A percentile compares a stretch with the other conserved stretches of the same genome.
phyloP scores from a whole-genome alignment of 805 yeast genomes.

The Clavispora santaluciae region DNA sequence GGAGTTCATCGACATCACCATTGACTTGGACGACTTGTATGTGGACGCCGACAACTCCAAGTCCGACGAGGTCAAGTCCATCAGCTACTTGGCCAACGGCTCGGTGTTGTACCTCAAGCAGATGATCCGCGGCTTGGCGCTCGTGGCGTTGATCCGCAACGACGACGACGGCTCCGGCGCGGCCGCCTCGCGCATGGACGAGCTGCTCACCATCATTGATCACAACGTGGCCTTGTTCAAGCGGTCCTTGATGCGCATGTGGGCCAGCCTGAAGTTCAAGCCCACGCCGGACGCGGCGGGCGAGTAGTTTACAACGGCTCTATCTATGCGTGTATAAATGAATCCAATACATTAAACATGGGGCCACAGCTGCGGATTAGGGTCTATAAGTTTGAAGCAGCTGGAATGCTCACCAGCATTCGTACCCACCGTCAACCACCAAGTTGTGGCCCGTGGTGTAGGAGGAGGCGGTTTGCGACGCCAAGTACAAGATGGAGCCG shows the following conservation, averaged over 20 bases:
- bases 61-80: slow-evolving; percentile 50
- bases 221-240: slow-evolving; percentile 82
- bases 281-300: background rate
- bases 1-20: slow-evolving; percentile 91
- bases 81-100: slow-evolving; percentile 77
- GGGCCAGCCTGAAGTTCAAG: slow-evolving; percentile 41
- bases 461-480: slow-evolving; percentile 63
- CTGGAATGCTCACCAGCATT: slow-evolving; percentile 56
- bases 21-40: slow-evolving; percentile 76
- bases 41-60: slow-evolving; percentile 18
- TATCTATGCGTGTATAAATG: background rate
- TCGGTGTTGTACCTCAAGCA: slow-evolving; percentile 78
- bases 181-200: slow-evolving; percentile 26
- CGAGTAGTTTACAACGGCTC: background rate
- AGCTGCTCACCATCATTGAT: slow-evolving; percentile 66
- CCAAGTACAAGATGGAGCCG: slow-evolving; percentile 70
- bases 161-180: slow-evolving; percentile 36
- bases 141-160: slow-evolving; percentile 78
- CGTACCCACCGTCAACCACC: slow-evolving; percentile 84
- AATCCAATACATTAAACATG: background rate
- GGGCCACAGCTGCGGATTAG: background rate
- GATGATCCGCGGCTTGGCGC: slow-evolving; percentile 88
- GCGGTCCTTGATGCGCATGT: slow-evolving; percentile 68
- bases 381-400: background rate
- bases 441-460: slow-evolving; percentile 83